Conservation (phyloP, 2,329 filamentous ascomycete genomes). For the Calonectria henricotiae region DNA sequence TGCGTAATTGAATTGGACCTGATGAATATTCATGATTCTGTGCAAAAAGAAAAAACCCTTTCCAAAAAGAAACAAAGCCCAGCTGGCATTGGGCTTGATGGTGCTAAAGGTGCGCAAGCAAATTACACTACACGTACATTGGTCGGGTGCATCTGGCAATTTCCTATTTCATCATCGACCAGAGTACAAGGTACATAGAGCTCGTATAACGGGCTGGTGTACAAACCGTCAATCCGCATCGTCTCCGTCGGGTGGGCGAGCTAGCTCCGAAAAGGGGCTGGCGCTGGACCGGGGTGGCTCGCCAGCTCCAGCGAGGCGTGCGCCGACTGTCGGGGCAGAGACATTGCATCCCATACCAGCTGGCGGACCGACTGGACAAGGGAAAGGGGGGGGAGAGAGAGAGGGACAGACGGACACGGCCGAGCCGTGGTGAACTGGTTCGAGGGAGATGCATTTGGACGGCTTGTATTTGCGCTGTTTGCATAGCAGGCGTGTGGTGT, state of each 20-base stretch:
- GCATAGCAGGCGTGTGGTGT: neutral
- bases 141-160: constrained; percentile 20
- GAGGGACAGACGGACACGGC: neutral
- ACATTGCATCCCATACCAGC: constrained; percentile 29
- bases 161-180: constrained; percentile 10
- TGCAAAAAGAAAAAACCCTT: neutral
- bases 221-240: constrained; percentile 23
- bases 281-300: neutral
- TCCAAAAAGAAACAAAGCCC: neutral
- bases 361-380: constrained; percentile 10
- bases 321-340: constrained; percentile 37
- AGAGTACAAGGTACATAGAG: constrained; percentile 24
- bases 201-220: constrained; percentile 32
- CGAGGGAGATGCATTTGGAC: neutral
- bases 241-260: constrained; percentile 12
- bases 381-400: neutral
- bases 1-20: neutral
- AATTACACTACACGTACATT: constrained; percentile 24
- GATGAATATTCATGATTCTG: neutral
- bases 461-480: neutral
- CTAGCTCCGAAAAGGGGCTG: constrained; percentile 34
- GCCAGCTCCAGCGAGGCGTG: constrained; percentile 15
- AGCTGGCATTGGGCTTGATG: neutral
- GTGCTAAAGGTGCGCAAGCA: constrained; percentile 9
- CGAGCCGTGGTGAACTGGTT: neutral